Conservation (phyloP, 2,329 filamentous ascomycete species). For the Hymenoscyphus scutula region DNA sequence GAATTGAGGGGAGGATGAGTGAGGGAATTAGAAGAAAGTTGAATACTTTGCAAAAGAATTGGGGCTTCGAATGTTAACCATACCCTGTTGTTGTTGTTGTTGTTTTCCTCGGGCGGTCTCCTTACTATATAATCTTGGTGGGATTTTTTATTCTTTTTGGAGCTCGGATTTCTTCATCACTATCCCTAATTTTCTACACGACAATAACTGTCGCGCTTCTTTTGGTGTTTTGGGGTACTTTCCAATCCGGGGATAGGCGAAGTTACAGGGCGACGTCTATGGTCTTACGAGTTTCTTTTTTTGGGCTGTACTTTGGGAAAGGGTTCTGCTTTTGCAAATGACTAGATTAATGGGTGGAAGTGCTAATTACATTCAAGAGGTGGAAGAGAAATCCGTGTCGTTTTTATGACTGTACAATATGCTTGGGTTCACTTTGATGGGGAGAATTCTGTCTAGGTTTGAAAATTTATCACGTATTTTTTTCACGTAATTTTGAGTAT, state of each 20-base stretch:
- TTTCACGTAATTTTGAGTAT: no score
- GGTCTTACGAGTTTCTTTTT: not conserved
- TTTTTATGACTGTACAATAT: no score
- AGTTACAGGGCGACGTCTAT: not conserved
- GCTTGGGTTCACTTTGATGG: no score
- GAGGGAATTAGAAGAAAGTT: constrained; percentile 55
- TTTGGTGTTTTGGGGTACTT: not conserved
- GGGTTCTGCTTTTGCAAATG: no score
- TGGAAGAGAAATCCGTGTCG: no score
- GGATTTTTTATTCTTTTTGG: not conserved
- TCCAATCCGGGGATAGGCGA: not conserved
- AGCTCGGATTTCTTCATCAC: no score
- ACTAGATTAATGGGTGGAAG: no score
- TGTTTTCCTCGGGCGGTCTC: not conserved
- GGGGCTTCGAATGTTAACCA: constrained; percentile 23
- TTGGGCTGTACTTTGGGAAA: not conserved
- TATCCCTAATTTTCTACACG: no score
- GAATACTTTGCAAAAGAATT: constrained; percentile 39
- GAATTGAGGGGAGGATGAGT: constrained; percentile 49
- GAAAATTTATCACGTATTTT: no score
- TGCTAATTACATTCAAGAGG: no score
- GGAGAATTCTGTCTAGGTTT: no score
- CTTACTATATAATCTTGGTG: not conserved
- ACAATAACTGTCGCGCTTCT: not conserved
- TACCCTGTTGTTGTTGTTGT: not conserved